These are phyloP conservation scores for Leptosphaerulina australis DNA, from an alignment of 2,329 filamentous ascomycete genomes.

Conservation along the genomic window DNA sequence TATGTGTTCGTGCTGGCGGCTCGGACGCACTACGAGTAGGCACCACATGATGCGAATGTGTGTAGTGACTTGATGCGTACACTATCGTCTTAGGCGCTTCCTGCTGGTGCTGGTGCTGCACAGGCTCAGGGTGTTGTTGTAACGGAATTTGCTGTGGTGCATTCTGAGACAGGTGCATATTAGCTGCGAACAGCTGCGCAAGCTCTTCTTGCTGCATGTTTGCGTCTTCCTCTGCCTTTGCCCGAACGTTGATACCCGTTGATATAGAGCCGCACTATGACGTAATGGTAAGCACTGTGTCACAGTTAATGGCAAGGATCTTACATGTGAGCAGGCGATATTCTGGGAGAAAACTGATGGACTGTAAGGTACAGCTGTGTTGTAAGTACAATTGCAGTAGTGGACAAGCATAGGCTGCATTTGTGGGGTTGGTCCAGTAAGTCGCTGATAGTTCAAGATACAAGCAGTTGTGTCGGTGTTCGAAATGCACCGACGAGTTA, in stretches of 20 bases:
- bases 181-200: conserved; percentile 76
- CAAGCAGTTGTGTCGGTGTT: background rate
- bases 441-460: background rate
- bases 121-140: conserved; percentile 56
- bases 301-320: conserved; percentile 27
- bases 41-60: conserved; percentile 73
- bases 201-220: conserved; percentile 79
- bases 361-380: conserved; percentile 50
- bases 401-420: conserved; percentile 50
- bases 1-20: conserved; percentile 41
- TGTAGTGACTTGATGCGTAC: conserved; percentile 85
- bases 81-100: conserved; percentile 58
- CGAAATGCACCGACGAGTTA: conserved; percentile 26
- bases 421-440: conserved; percentile 8
- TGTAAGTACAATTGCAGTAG: conserved; percentile 49
- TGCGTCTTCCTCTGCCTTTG: conserved; percentile 38
- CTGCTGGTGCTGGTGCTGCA: conserved; percentile 23
- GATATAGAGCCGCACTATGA: conserved; percentile 54
- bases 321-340: conserved; percentile 55
- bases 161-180: conserved; percentile 66
- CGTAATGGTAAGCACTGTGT: conserved; percentile 42
- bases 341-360: conserved; percentile 53
- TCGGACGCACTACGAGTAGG: conserved; percentile 39
- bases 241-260: conserved; percentile 51
- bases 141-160: conserved; percentile 33